A percentile compares a stretch with the other conserved stretches of the same genome.
Conservation (phyloP, 352 stramenopile species). For the Peronospora farinosa region DNA sequence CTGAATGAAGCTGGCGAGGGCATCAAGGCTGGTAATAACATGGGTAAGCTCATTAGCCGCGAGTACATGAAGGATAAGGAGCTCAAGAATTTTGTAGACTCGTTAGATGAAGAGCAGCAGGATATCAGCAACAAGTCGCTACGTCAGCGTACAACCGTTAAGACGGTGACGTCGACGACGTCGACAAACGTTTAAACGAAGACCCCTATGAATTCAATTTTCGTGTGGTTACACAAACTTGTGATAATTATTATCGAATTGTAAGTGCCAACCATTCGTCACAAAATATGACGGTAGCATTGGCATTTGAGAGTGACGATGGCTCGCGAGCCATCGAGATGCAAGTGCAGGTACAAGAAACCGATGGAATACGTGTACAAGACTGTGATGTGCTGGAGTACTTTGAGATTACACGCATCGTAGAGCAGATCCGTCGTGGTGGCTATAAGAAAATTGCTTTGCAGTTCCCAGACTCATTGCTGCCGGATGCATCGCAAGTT, state of each 20-base stretch:
- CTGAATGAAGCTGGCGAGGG: conserved; percentile 52
- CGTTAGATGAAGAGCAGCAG: conserved; percentile 29
- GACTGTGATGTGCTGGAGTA: conserved; percentile 42
- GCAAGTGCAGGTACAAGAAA: conserved; percentile 49
- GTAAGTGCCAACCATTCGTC: conserved; percentile 3
- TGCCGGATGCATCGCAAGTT: conserved; percentile 84
- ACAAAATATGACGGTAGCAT: conserved; percentile 49
- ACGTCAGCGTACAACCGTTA: conserved; percentile 41
- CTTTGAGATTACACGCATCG: conserved; percentile 63
- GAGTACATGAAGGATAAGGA: conserved; percentile 62
- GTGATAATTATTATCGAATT: background rate
- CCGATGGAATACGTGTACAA: conserved; percentile 42
- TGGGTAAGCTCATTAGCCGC: conserved; percentile 68
- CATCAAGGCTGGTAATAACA: conserved; percentile 58
- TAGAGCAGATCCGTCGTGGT: conserved; percentile 49
- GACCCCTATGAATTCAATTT: conserved; percentile 21
- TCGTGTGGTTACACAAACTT: conserved; percentile 9
- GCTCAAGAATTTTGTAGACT: conserved; percentile 31
- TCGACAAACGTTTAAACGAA: conserved; percentile 14
- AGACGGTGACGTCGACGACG: conserved; percentile 18
- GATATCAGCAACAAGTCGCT: conserved; percentile 28
- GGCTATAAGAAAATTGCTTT: conserved; percentile 82
- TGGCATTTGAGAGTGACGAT: conserved; percentile 80
- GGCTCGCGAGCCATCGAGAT: conserved; percentile 67
- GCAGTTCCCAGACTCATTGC: conserved; percentile 93